phyloP scores from a whole-genome alignment of 495 filamentous ascomycete genomes.

The Durotheca rogersii region DNA sequence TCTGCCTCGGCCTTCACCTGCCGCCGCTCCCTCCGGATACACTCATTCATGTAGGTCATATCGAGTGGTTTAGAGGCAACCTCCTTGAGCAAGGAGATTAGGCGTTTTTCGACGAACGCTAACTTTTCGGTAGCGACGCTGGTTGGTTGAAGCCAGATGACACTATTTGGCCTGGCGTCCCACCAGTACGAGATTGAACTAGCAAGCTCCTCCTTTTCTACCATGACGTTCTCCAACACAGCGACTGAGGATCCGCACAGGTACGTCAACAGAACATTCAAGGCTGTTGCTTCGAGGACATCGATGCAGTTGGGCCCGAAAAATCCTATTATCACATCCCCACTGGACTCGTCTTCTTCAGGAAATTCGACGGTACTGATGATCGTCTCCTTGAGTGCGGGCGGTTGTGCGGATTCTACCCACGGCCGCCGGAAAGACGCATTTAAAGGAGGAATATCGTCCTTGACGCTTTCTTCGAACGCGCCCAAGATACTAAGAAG shows the following conservation, averaged over 20 bases:
- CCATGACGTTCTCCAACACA: slow-evolving; percentile 84
- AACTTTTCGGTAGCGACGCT: slow-evolving; percentile 87
- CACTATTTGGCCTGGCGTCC: slow-evolving; percentile 73
- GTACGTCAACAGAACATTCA: slow-evolving; percentile 78
- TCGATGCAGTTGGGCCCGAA: slow-evolving; percentile 80
- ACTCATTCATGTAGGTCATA: slow-evolving; percentile 85
- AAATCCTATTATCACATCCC: slow-evolving; percentile 80
- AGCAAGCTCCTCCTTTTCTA: slow-evolving; percentile 89
- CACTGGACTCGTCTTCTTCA: slow-evolving; percentile 91
- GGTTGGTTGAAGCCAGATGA: slow-evolving; percentile 79
- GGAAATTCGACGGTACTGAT: slow-evolving; percentile 85
- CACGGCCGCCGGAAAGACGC: slow-evolving; percentile 83
- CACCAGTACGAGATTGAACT: slow-evolving; percentile 76
- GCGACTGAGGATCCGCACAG: slow-evolving; percentile 90
- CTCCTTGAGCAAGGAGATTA: slow-evolving; percentile 80
- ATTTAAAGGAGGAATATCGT: slow-evolving; percentile 71
- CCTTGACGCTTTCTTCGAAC: slow-evolving; percentile 84
- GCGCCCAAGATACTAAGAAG: slow-evolving; percentile 77
- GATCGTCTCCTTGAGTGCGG: slow-evolving; percentile 64
- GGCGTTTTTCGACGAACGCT: slow-evolving; percentile 74
- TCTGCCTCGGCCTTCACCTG: slow-evolving; percentile 80
- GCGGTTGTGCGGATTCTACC: slow-evolving; percentile 79
- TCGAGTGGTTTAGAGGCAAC: slow-evolving; percentile 78
- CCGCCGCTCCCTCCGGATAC: slow-evolving; percentile 72
- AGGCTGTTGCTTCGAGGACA: slow-evolving; percentile 59